A percentile compares a stretch with the other conserved stretches of the same genome.
These are phyloP conservation scores for Spergularia bocconei DNA, from an alignment of 148 eudicot genomes.

Conservation along the genomic window DNA sequence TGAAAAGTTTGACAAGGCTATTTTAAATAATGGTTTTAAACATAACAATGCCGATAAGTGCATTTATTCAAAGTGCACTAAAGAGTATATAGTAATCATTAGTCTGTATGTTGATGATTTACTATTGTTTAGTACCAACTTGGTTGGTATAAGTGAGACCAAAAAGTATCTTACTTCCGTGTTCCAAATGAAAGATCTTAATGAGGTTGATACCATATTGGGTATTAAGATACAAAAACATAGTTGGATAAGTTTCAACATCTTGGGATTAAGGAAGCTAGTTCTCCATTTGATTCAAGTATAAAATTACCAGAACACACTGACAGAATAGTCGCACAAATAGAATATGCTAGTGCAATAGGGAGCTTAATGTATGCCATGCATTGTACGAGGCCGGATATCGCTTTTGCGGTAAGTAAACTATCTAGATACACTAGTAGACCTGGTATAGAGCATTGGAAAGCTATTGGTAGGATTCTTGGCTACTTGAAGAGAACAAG, in stretches of 20 bases:
- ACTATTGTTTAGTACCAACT: too few species aligned
- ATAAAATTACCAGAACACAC: background rate
- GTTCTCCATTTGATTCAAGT: conserved; percentile 2
- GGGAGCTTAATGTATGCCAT: conserved; percentile 15
- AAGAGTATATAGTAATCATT: too few species aligned
- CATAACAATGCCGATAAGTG: too few species aligned
- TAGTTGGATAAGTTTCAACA: background rate
- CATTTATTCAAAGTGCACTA: too few species aligned
- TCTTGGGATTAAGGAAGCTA: conserved; percentile 7
- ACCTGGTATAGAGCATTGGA: background rate
- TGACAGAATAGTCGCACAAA: background rate
- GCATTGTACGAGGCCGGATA: conserved; percentile 17
- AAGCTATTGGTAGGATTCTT: background rate
- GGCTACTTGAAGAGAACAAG: background rate
- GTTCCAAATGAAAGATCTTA: too few species aligned
- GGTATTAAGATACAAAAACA: conserved; percentile 8
- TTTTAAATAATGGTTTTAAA: too few species aligned
- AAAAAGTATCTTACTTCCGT: too few species aligned
- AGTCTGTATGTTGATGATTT: too few species aligned
- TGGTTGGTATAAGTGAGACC: too few species aligned
- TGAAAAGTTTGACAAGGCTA: too few species aligned
- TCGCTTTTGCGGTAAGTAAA: conserved; percentile 15
- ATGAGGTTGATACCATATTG: background rate
- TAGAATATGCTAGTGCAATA: conserved; percentile 25
- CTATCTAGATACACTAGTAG: background rate